Evolutionary conservation across 129 eudicot species (phyloP).

Genomic region (Scalesia atractyloides): DNA sequence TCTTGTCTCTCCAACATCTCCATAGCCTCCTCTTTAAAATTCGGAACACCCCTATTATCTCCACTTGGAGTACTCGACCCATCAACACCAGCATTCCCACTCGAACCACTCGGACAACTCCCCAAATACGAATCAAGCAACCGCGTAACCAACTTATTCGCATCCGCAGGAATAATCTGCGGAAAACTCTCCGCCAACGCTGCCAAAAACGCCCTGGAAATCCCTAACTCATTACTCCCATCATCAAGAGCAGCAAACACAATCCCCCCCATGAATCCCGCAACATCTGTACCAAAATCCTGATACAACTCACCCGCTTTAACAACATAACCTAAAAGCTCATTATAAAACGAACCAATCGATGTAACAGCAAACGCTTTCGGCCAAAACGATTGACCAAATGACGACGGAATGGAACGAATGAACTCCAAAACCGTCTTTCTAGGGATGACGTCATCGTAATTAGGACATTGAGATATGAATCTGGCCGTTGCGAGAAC

Average conservation of each 20-base stretch:
- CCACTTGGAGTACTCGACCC: constrained; percentile 38
- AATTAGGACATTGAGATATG: constrained; percentile 62
- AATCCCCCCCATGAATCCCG: constrained; percentile 69
- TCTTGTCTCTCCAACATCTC: constrained; percentile 84
- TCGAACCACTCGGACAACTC: constrained; percentile 39
- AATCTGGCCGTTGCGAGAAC: constrained; percentile 68
- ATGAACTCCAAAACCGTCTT: constrained; percentile 57
- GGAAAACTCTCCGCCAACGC: constrained; percentile 70
- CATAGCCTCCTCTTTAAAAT: constrained; percentile 68
- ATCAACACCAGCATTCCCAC: constrained; percentile 42
- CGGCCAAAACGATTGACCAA: constrained; percentile 77
- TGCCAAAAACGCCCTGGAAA: constrained; percentile 63
- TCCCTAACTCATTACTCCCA: constrained; percentile 33
- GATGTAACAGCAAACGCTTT: constrained; percentile 51
- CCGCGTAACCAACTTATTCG: constrained; percentile 50
- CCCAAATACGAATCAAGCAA: constrained; percentile 55
- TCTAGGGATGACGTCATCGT: constrained; percentile 52
- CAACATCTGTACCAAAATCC: constrained; percentile 66
- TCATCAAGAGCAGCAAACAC: constrained; percentile 50
- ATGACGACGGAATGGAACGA: constrained; percentile 64
- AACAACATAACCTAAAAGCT: constrained; percentile 54
- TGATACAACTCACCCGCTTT: constrained; percentile 54
- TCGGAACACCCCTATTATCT: constrained; percentile 33
- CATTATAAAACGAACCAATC: constrained; percentile 54
- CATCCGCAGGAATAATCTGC: constrained; percentile 63